A percentile compares a stretch with the other conserved stretches of the same genome.
phyloP scores from a whole-genome alignment of 768 basidiomycete genomes.

The Fibroporia radiculosa region DNA sequence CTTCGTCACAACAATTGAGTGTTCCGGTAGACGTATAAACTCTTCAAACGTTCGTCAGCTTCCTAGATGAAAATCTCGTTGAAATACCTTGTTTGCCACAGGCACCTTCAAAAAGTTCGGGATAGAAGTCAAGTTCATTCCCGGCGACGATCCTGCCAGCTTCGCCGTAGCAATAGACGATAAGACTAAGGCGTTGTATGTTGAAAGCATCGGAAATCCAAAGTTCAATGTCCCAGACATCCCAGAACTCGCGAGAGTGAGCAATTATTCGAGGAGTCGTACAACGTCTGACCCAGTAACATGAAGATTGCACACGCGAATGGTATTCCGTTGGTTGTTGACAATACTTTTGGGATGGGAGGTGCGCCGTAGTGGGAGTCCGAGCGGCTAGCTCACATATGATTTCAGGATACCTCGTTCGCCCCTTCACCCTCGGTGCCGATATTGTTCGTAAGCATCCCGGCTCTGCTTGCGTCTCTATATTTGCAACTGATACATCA shows the following conservation, averaged over 20 bases:
- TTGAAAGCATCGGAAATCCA: conserved; percentile 78
- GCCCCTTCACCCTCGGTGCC: conserved; percentile 67
- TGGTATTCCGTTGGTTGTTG: conserved; percentile 71
- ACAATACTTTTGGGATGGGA: conserved; percentile 75
- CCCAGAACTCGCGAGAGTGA: conserved; percentile 59
- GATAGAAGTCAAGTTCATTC: conserved; percentile 59
- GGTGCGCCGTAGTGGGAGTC: too few species aligned
- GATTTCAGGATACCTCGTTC: conserved; percentile 45
- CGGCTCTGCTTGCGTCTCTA: not conserved
- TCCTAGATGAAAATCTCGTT: not conserved
- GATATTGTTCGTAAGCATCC: conserved; percentile 54
- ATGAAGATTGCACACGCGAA: conserved; percentile 59
- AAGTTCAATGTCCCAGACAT: conserved; percentile 63
- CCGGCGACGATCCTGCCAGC: conserved; percentile 42
- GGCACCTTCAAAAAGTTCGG: conserved; percentile 64
- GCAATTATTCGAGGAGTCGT: not conserved
- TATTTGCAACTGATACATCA: not conserved
- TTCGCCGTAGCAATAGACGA: conserved; percentile 67
- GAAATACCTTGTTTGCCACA: conserved; percentile 13
- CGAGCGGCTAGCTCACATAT: not conserved
- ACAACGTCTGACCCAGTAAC: not conserved
- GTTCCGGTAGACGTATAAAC: conserved; percentile 50
- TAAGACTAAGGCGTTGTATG: conserved; percentile 68
- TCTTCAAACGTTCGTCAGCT: conserved; percentile 47
- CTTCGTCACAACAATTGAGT: too few species aligned